Base-by-base conservation (phyloP, 148 eudicot species). In the Nepenthes gracilis region DNA sequence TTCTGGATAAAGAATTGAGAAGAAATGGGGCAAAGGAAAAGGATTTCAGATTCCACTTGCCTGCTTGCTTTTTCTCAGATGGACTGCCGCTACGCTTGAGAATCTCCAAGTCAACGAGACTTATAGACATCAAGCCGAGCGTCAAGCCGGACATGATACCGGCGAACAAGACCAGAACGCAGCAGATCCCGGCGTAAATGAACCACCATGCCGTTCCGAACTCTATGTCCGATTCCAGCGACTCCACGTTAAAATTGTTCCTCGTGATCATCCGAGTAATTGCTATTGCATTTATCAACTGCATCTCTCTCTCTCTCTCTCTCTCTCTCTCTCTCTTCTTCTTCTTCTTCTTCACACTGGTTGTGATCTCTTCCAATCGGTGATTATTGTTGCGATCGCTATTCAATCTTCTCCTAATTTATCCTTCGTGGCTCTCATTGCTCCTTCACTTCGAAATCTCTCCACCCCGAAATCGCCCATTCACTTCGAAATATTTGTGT, bases 81-180 rank as follows among this genome's bases (percentile, higher is more conserved):
- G 78, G 47, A 10, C 89, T 69, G 23, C 97, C 97, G 67, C 96
- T 87, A 35, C 85, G 93, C 67, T 81, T 82, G 50, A 91, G 92
- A 67, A 91, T 88, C 83, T 91, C 97, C 51, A 91, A 81, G 54
- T 91, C 97, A 62, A 91, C 97, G 54, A 83, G 96, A 70, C 90
- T 81, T 14, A 91, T 63, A 3, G 97, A 91, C 97, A 91, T 91
- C 67, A 91, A 75, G 5, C 97, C 97, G 32, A 91, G 74, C 5
- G 97, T 91, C 14, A 91, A 72, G 36, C 97, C 97, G 11, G 97
- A 91, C 97, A 91, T 91, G 0, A 88, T 72, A 9, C 97, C 97
- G 13, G 97, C 97, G 72, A 91, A 91, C 0, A 88, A 59, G 1
- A 91, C 93, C 0, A 91, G 75, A 1, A 83, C 55, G 49, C 75